Base-by-base conservation (phyloP, 345 rosid species). In the Pistacia integerrima region DNA sequence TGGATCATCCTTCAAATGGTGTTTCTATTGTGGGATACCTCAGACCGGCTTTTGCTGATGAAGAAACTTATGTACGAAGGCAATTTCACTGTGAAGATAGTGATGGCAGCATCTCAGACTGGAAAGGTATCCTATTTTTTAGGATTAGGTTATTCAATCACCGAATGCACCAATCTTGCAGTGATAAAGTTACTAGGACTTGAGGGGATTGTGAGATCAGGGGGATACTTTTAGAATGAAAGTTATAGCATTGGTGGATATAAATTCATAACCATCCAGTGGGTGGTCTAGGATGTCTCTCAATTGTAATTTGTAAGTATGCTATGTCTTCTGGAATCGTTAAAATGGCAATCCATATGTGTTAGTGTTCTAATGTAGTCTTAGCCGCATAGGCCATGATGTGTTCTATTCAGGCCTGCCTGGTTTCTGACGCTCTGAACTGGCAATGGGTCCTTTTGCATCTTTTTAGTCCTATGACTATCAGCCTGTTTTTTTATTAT, bases 1-100 rank as follows among this genome's bases (percentile, higher is more conserved):
- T 89, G 94, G 90, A 87, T 81, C 80, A 84, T 83, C 98, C 99
- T 4, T 89, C 97, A 72, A 95, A 95, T 86, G 98, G 94, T 73
- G 93, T 95, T 36, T 89, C 98, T 49, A 88, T 95, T 78, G 77
- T 93, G 52, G 98, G 96, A 28, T 93, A 91, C 86, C 91, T 95
- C 20, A 85, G 94, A 76, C 97, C 98, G 30, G 88, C 89, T 64
- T 94, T 90, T 86, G 82, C 83, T 54, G 97, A 91, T 73, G 98
- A 94, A 83, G 97, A 86, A 77, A 81, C 85, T 25, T 88, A 89
- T 82, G 79, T 93, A 77, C 90, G 93, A 88, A 83, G 88, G 76
- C 81, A 88, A 67, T 88, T 89, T 83, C 48, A 57, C 51, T 77
- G 74, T 64, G 92, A 89, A 81, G 91, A 93, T 85, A 80, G 86